phyloP scores from a whole-genome alignment of 495 filamentous ascomycete genomes.

The Neurospora cerealis region DNA sequence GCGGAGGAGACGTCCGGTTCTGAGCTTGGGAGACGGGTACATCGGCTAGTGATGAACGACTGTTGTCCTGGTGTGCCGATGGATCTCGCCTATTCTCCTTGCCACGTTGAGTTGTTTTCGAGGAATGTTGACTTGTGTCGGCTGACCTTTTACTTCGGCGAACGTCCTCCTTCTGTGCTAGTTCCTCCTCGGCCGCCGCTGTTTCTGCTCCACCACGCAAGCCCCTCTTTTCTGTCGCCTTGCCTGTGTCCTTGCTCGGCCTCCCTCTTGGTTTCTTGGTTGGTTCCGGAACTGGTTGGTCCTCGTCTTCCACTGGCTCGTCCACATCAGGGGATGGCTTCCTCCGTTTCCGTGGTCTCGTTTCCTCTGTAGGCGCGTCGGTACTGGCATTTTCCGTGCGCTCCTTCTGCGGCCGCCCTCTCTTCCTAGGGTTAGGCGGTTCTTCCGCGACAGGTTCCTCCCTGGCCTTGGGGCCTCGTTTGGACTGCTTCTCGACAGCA shows the following conservation, averaged over 20 bases:
- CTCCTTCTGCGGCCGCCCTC: not conserved
- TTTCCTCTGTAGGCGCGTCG: not conserved
- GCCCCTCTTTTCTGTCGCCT: not conserved
- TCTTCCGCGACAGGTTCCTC: not conserved
- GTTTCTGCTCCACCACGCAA: not conserved
- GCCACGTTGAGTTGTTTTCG: not conserved
- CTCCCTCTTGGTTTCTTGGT: not conserved
- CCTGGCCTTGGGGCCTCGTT: not conserved
- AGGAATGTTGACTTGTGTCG: not conserved
- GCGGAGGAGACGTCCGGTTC: slow-evolving; percentile 2
- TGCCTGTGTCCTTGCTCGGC: not conserved
- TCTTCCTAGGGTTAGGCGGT: slow-evolving; percentile 2
- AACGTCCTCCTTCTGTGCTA: not conserved
- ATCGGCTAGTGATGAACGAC: slow-evolving; percentile 15
- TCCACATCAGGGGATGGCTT: not conserved
- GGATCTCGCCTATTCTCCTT: not conserved
- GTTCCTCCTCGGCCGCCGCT: not conserved
- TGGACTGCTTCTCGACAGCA: not conserved
- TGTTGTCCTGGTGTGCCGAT: slow-evolving; percentile 3
- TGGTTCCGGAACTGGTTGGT: not conserved
- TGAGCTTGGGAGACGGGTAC: slow-evolving; percentile 15
- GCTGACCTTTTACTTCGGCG: slow-evolving; percentile 4
- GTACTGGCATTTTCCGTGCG: not conserved
- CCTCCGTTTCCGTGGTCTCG: slow-evolving; percentile 10
- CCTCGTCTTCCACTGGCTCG: not conserved